Conservation (phyloP, 2,329 filamentous ascomycete genomes). For the Stromatinia cepivora region DNA sequence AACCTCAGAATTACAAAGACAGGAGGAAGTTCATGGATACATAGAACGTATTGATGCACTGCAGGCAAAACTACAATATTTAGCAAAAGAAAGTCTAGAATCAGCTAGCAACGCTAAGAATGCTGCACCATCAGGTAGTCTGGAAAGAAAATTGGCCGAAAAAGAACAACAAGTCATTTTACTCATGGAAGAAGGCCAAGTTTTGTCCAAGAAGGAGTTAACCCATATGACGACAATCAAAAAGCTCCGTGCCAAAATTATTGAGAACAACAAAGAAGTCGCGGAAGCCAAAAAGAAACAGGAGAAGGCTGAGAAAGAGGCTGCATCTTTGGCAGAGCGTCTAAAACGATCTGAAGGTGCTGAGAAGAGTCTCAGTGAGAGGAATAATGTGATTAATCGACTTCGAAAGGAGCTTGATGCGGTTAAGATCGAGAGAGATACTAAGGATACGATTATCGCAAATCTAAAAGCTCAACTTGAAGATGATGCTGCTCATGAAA, state of each 20-base stretch:
- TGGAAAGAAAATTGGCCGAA: constrained; percentile 79
- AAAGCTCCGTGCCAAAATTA: constrained; percentile 68
- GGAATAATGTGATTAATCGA: constrained; percentile 51
- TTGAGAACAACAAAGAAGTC: constrained; percentile 64
- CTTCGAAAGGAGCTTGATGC: constrained; percentile 58
- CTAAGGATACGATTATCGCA: constrained; percentile 63
- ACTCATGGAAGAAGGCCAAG: constrained; percentile 89
- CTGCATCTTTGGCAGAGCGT: constrained; percentile 49
- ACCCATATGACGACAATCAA: constrained; percentile 82
- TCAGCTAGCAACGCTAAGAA: constrained; percentile 68
- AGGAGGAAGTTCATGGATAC: constrained; percentile 81
- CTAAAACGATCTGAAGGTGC: constrained; percentile 52
- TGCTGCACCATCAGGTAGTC: constrained; percentile 61
- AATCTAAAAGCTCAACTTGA: constrained; percentile 70
- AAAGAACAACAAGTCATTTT: constrained; percentile 89
- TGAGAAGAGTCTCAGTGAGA: constrained; percentile 58
- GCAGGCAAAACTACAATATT: constrained; percentile 85
- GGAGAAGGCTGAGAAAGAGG: constrained; percentile 58
- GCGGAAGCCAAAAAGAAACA: constrained; percentile 59
- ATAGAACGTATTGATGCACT: constrained; percentile 89
- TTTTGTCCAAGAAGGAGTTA: constrained; percentile 81
- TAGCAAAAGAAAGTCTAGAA: constrained; percentile 77
- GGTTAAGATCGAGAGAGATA: constrained; percentile 62
- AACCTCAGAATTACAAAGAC: constrained; percentile 51
- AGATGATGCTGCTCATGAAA: constrained; percentile 65